Base-by-base conservation (phyloP, 352 stramenopile genomes). In the Lagenidium giganteum region DNA sequence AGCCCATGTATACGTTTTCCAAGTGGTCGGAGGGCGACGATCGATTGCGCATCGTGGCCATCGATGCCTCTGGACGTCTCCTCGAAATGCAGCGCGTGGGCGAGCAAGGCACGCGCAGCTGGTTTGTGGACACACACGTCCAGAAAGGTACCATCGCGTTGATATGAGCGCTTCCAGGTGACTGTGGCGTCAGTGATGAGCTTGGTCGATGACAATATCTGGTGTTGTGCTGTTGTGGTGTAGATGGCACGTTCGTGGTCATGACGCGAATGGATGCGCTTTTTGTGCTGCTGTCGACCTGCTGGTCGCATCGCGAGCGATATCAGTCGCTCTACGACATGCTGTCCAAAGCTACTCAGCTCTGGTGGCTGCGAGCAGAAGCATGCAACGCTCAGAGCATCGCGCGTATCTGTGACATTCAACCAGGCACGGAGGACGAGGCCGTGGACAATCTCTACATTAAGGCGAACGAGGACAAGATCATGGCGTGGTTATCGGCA, bases 121-220 rank as follows among this genome's bases (percentile, higher is more conserved):
- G 72, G 72, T 85, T 85, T 42, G 56, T 81, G 18, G 67, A 62
- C 16, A 83, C 82, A 39, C 34, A 54, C 33, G 75, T 85, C 33
- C 28, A 77, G 29, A 62, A 80, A 45, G 60, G 60, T 69, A 5
- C 5, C n/a, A n/a, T n/a, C n/a, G 25, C 6, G 25, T 21, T 11
- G 24, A 12, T 3, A 8, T 33, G 1, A 4, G 9, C 28, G 5
- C 8, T 16, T 39, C 7, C 26, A 4, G 23, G 30, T 20, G 8
- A 22, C 4, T 32, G n/a, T n/a, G n/a, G n/a, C n/a, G n/a, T n/a
- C 6, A 22, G 20, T 42, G 14, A 33, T 3, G 30, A 29, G n/a
- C n/a, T n/a, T n/a, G n/a, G n/a, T n/a, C n/a, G n/a, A n/a, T n/a
- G n/a, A n/a, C n/a, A n/a, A n/a, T n/a, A n/a, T n/a, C n/a, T n/a